Percentiles rank a stretch among this genome's conserved stretches.
Conservation (phyloP, 768 basidiomycete species). For the Tulasnella sp. region DNA sequence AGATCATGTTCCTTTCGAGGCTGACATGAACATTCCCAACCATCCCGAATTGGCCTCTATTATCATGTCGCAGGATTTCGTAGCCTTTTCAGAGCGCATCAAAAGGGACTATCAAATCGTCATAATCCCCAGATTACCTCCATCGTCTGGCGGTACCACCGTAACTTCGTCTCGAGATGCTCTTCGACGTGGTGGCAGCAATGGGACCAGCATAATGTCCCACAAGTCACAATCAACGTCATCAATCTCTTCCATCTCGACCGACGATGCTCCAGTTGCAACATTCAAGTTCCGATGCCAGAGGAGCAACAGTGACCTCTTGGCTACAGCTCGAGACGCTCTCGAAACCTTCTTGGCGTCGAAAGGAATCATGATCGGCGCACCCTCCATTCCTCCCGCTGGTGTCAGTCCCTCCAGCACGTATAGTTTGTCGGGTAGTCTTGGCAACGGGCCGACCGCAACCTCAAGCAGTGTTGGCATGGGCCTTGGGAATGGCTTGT, state of each 20-base stretch:
- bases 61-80: conserved; percentile 75
- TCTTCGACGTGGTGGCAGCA: conserved; percentile 54
- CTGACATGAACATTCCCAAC: conserved; percentile 87
- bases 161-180: conserved; percentile 32
- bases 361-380: conserved; percentile 54
- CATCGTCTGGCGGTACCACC: not conserved
- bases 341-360: conserved; percentile 86
- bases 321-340: conserved; percentile 84
- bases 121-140: conserved; percentile 49
- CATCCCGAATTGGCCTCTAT: conserved; percentile 73
- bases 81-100: conserved; percentile 78
- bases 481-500: not conserved
- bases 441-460: not conserved
- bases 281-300: conserved; percentile 97
- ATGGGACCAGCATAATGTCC: conserved; percentile 48
- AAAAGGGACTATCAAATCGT: conserved; percentile 93
- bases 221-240: conserved; percentile 8
- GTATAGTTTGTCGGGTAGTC: conserved; percentile 6
- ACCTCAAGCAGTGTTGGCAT: conserved; percentile 8
- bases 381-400: conserved; percentile 18
- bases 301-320: conserved; percentile 89
- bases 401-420: conserved; percentile 19
- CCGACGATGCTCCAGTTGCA: conserved; percentile 15
- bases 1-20: conserved; percentile 97
- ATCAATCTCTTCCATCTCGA: not conserved